Percentiles rank a stretch among this genome's conserved stretches.
Evolutionary conservation across 495 filamentous ascomycete genomes (phyloP).

Genomic region (Apiosordaria backusii): DNA sequence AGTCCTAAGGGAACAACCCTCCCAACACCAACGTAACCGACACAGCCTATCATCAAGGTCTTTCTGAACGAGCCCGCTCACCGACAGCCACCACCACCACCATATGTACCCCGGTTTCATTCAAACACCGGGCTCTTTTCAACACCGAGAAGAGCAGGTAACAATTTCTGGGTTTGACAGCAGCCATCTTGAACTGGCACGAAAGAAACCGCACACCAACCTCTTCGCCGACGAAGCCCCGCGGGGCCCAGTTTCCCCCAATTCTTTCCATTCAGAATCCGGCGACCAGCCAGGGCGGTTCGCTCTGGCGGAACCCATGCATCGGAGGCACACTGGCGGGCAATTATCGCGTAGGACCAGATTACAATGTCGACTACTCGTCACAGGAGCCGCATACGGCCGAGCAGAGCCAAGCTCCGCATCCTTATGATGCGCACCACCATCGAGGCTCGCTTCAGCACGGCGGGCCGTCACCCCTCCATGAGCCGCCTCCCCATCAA

Average conservation of each 20-base stretch:
- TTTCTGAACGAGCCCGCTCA: slow-evolving; percentile 23
- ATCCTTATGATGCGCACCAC: slow-evolving; percentile 52
- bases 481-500: slow-evolving; percentile 41
- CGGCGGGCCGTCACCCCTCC: slow-evolving; percentile 39
- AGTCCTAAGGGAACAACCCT: slow-evolving; percentile 1
- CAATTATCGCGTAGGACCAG: slow-evolving; percentile 57
- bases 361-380: slow-evolving; percentile 63
- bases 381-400: slow-evolving; percentile 56
- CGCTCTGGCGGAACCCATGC: slow-evolving; percentile 72
- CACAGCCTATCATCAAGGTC: slow-evolving; percentile 26
- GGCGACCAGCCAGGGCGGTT: slow-evolving; percentile 65
- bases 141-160: slow-evolving; percentile 7
- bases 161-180: slow-evolving; percentile 10
- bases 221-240: slow-evolving; percentile 36
- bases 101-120: slow-evolving; percentile 39
- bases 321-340: slow-evolving; percentile 63
- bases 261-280: slow-evolving; percentile 53
- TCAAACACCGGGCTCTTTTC: slow-evolving; percentile 23
- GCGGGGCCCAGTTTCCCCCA: slow-evolving; percentile 45
- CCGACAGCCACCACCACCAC: slow-evolving; percentile 16
- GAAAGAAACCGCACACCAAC: slow-evolving; percentile 14
- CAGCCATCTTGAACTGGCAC: slow-evolving; percentile 14
- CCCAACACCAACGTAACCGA: slow-evolving; percentile 10
- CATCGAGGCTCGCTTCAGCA: slow-evolving; percentile 48
- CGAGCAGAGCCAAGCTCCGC: slow-evolving; percentile 50